Evolutionary conservation across 1,284 basidiomycete genomes (phyloP).

Genomic region (Tilletiaria anomala): DNA sequence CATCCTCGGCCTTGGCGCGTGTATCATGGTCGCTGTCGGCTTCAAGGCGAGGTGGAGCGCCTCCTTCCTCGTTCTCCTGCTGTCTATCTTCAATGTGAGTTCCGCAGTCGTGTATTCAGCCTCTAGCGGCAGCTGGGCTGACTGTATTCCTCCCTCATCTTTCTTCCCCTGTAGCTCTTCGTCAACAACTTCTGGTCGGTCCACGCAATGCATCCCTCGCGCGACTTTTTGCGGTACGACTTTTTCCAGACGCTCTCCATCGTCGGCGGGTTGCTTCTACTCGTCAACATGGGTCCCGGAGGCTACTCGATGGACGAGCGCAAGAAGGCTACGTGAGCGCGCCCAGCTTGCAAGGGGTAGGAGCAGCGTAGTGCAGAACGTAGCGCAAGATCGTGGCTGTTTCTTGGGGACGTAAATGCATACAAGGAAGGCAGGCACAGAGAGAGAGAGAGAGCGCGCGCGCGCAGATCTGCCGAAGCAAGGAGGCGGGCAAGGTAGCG

Average conservation of each 20-base stretch:
- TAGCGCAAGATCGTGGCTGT: too few relatives aligned
- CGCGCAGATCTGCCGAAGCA: too few relatives aligned
- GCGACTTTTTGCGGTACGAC: conserved; percentile 70
- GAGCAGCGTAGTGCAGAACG: too few relatives aligned
- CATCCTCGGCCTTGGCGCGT: conserved; percentile 53
- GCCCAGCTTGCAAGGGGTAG: too few relatives aligned
- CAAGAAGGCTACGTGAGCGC: conserved; percentile 63
- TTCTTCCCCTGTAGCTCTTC: conserved; percentile 45
- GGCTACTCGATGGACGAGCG: conserved; percentile 97
- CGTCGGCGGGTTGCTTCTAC: conserved; percentile 86
- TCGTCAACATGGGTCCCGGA: conserved; percentile 96
- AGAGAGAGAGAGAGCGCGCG: too few relatives aligned
- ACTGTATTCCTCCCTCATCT: conserved; percentile 1
- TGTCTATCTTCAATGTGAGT: conserved; percentile 74
- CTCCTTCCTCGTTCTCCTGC: conserved; percentile 80
- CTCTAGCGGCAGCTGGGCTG: neutral
- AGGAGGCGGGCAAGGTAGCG: too few relatives aligned
- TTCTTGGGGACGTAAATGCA: too few relatives aligned
- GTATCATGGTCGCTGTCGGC: conserved; percentile 90
- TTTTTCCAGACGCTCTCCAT: conserved; percentile 53
- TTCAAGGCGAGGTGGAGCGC: conserved; percentile 99
- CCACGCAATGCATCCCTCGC: conserved; percentile 73
- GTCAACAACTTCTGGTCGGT: conserved; percentile 99
- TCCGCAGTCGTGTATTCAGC: neutral
- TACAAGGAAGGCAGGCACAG: too few relatives aligned